Evolutionary conservation across 2,329 filamentous ascomycete species (phyloP).

Genomic region (Botrytis aclada): DNA sequence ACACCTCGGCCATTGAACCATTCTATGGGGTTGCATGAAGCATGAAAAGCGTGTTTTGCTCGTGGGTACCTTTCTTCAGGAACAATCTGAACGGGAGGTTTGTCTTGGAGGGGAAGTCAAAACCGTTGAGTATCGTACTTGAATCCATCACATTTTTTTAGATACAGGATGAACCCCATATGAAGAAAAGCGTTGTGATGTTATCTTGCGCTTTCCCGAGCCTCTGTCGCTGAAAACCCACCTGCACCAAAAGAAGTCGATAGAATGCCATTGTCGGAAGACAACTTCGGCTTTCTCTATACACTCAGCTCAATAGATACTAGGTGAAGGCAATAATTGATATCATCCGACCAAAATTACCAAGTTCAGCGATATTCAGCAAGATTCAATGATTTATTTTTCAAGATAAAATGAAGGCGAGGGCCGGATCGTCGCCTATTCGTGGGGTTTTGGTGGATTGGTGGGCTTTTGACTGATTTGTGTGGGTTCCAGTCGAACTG

Average conservation of each 20-base stretch:
- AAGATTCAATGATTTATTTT: conserved; percentile 6
- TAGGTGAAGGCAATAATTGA: background rate
- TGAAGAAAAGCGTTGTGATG: conserved; percentile 3
- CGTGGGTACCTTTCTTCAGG: conserved; percentile 15
- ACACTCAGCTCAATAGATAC: conserved; percentile 13
- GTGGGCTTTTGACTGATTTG: background rate
- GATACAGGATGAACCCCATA: conserved; percentile 8
- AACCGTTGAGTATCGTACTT: conserved; percentile 17
- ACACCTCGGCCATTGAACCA: conserved; percentile 16
- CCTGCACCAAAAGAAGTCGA: background rate
- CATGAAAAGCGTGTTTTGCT: conserved; percentile 20
- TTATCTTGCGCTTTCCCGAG: background rate
- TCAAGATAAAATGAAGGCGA: conserved; percentile 8
- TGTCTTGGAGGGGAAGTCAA: conserved; percentile 17
- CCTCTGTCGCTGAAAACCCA: background rate
- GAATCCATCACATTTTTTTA: conserved; percentile 7
- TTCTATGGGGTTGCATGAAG: conserved; percentile 16
- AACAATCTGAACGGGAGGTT: conserved; percentile 10
- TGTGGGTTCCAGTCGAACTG: background rate
- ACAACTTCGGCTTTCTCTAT: conserved; percentile 3
- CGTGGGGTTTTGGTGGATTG: conserved; percentile 19
- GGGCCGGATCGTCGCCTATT: conserved; percentile 19
- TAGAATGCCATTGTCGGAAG: background rate
- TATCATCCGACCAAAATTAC: conserved; percentile 3
- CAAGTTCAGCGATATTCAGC: background rate